phyloP scores from a whole-genome alignment of 2,329 filamentous ascomycete genomes.

The Colletotrichum truncatum region DNA sequence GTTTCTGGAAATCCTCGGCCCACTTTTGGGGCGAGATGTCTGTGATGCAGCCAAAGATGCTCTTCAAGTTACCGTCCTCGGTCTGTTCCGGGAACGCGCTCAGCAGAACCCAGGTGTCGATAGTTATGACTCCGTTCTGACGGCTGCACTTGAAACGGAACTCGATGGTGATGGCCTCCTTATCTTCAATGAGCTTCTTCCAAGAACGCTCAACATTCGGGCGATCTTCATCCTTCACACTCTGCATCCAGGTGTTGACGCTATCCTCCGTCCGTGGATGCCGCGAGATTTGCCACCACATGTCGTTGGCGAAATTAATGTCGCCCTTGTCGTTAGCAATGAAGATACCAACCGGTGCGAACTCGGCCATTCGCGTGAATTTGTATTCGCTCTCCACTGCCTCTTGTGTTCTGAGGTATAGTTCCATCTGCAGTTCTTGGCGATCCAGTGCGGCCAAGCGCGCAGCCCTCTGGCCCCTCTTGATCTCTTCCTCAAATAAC shows the following conservation, averaged over 20 bases:
- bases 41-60: conserved; percentile 82
- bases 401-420: conserved; percentile 71
- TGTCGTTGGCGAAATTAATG: conserved; percentile 85
- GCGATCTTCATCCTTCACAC: conserved; percentile 74
- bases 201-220: conserved; percentile 67
- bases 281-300: conserved; percentile 77
- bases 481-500: conserved; percentile 85
- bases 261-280: conserved; percentile 68
- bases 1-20: conserved; percentile 82
- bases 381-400: conserved; percentile 76
- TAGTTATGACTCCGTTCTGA: conserved; percentile 65
- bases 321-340: conserved; percentile 77
- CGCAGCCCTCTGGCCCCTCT: conserved; percentile 76
- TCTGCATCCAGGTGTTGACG: conserved; percentile 76
- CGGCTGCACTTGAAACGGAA: conserved; percentile 79
- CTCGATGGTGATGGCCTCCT: conserved; percentile 73
- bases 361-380: conserved; percentile 86
- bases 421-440: conserved; percentile 79
- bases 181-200: conserved; percentile 68
- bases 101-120: conserved; percentile 82
- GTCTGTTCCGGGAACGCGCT: conserved; percentile 79
- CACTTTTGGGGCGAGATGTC: conserved; percentile 89
- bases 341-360: conserved; percentile 85
- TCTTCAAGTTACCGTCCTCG: conserved; percentile 70
- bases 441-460: conserved; percentile 79